These are phyloP conservation scores for Fusarium pseudoanthophilum DNA, from an alignment of 2,329 filamentous ascomycete genomes.

Conservation along the genomic window DNA sequence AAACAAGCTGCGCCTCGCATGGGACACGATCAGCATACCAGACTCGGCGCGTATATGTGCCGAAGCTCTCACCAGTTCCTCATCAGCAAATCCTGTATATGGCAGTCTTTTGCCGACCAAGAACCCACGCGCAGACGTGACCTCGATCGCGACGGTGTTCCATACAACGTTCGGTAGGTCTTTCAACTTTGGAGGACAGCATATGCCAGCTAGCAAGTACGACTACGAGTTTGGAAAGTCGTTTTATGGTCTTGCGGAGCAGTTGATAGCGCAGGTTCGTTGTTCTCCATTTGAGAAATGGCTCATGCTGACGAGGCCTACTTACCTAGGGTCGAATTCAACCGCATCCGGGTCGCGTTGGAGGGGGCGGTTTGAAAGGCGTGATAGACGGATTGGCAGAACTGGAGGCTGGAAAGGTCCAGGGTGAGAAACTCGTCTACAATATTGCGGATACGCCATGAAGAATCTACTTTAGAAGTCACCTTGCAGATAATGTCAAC, in stretches of 20 bases:
- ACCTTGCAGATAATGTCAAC: accelerated
- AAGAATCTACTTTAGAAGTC: neutral
- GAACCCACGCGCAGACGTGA: neutral
- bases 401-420: neutral
- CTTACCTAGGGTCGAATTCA: neutral
- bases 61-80: neutral
- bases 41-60: neutral
- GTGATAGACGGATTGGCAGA: neutral
- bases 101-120: neutral
- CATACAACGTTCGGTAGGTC: neutral
- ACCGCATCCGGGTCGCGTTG: neutral
- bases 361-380: neutral
- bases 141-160: neutral
- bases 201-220: neutral
- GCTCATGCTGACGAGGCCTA: neutral
- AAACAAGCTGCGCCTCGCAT: neutral
- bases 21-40: neutral
- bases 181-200: neutral
- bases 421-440: neutral
- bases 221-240: neutral
- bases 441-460: neutral
- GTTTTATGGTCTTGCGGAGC: neutral
- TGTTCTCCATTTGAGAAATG: neutral
- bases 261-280: neutral
- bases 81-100: neutral